Evolutionary conservation across 768 basidiomycete species (phyloP).

Genomic region (Myochromella boudieri): DNA sequence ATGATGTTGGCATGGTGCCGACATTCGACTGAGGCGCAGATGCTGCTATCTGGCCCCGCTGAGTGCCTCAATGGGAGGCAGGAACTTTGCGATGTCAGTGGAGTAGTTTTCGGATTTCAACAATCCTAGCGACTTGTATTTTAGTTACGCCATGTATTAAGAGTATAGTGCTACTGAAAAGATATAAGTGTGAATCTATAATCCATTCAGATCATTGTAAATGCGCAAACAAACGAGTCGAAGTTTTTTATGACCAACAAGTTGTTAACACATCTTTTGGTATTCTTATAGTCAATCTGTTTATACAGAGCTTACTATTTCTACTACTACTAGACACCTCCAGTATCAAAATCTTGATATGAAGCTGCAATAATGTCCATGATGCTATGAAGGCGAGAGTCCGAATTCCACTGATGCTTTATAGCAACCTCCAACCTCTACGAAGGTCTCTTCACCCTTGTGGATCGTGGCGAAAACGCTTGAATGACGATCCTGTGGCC

Average conservation of each 20-base stretch:
- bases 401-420: not conserved
- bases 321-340: no score
- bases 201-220: no score
- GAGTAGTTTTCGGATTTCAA: slow-evolving; percentile 73
- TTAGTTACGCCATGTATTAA: slow-evolving; percentile 7
- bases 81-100: slow-evolving; percentile 39
- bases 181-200: no score
- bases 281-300: no score
- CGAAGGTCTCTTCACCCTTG: not conserved
- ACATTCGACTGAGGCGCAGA: slow-evolving; percentile 27
- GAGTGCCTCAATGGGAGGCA: slow-evolving; percentile 37
- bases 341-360: no score
- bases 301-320: no score
- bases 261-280: no score
- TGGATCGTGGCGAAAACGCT: not conserved
- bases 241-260: no score
- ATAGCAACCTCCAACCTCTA: not conserved
- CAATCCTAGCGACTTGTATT: slow-evolving; percentile 53
- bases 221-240: no score
- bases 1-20: slow-evolving; percentile 24
- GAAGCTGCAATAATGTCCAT: not conserved
- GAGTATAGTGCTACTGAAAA: no score
- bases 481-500: not conserved
- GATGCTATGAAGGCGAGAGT: not conserved
- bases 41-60: slow-evolving; percentile 35